Evolutionary conservation across 345 rosid genomes (phyloP), one percentile per base, ranked within the genome.

Genomic region (Microthlaspi erraticum): DNA sequence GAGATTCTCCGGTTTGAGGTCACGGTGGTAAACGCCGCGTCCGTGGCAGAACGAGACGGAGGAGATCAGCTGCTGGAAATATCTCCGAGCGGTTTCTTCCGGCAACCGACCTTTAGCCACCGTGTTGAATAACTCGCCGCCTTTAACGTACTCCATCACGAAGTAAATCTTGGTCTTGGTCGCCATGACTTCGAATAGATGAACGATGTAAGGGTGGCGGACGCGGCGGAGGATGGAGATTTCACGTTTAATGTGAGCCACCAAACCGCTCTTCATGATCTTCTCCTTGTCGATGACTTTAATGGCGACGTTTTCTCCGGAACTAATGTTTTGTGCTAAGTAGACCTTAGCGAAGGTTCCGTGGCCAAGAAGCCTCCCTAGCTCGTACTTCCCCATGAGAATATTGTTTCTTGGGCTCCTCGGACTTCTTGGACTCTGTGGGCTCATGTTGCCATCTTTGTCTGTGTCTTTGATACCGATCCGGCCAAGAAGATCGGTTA

Each of bases 311-410:
- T 71, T 49, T 12, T 85, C 88, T 5, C 73, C 81, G 6, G 87
- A 57, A 42, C 83, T 70, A 16, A 90, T 74, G 66, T 84, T 81
- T 16, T 85, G 83, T 4, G 97, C 98, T 39, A 82, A 81, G 59
- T 87, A 90, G 39, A 93, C 98, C 74, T 93, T 93, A 2, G 98
- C 98, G 63, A 90, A 88, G 68, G 85, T 85, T 7, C 98, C 98
- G 20, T 90, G 91, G 2, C 98, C 98, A 6, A 93, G 84, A 6
- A 93, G 81, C 68, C 79, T 81, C 31, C 95, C 97, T 34, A 90
- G 68, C 79, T 90, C 89, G 72, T 82, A 93, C 29, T 81, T 84
- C 23, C 86, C 91, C 16, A 93, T 81, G 10, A 93, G 93, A 10
- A 80, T 82, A n/a, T 69, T 10, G 44, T 74, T 54, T 60, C 81